phyloP scores from a whole-genome alignment of 1,139 yeast species.

The Kluyveromyces marxianus region DNA sequence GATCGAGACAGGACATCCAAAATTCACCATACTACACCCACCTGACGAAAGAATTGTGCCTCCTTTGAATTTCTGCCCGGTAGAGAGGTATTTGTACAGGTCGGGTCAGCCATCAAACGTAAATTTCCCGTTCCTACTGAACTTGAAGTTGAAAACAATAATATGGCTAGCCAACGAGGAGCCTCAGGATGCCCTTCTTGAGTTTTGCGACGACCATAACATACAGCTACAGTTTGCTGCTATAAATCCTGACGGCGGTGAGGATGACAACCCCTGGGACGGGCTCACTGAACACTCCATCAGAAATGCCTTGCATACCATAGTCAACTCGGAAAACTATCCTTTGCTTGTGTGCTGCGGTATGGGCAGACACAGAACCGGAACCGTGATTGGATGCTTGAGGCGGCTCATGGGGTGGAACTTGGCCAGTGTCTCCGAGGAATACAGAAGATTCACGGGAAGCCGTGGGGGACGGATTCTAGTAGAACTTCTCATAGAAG shows the following conservation, averaged over 20 bases:
- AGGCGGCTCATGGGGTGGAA: slow-evolving; percentile 94
- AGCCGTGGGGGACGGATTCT: slow-evolving; percentile 84
- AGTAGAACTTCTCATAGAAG: slow-evolving; percentile 85
- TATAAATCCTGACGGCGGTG: slow-evolving; percentile 56
- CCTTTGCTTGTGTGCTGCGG: slow-evolving; percentile 92
- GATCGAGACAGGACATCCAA: slow-evolving; percentile 25
- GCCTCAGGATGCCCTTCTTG: slow-evolving; percentile 80
- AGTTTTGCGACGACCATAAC: slow-evolving; percentile 65
- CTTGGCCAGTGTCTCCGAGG: slow-evolving; percentile 87
- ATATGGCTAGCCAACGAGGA: slow-evolving; percentile 95
- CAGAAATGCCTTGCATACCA: slow-evolving; percentile 66
- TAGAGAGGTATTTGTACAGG: slow-evolving; percentile 75
- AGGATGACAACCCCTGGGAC: slow-evolving; percentile 91
- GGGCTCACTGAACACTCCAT: slow-evolving; percentile 84
- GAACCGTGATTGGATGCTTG: slow-evolving; percentile 90
- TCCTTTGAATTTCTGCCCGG: slow-evolving; percentile 92
- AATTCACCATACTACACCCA: slow-evolving; percentile 29
- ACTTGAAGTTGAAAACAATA: slow-evolving; percentile 67
- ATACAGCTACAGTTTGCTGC: slow-evolving; percentile 58
- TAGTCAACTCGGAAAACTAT: slow-evolving; percentile 62
- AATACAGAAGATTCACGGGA: slow-evolving; percentile 88
- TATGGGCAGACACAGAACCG: slow-evolving; percentile 96
- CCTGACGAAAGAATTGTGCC: slow-evolving; percentile 73
- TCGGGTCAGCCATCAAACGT: slow-evolving; percentile 97
- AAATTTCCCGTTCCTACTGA: slow-evolving; percentile 75